A percentile compares a stretch with the other conserved stretches of the same genome.
phyloP scores from a whole-genome alignment of 441 rosid species.

The Erodium chrysanthum region DNA sequence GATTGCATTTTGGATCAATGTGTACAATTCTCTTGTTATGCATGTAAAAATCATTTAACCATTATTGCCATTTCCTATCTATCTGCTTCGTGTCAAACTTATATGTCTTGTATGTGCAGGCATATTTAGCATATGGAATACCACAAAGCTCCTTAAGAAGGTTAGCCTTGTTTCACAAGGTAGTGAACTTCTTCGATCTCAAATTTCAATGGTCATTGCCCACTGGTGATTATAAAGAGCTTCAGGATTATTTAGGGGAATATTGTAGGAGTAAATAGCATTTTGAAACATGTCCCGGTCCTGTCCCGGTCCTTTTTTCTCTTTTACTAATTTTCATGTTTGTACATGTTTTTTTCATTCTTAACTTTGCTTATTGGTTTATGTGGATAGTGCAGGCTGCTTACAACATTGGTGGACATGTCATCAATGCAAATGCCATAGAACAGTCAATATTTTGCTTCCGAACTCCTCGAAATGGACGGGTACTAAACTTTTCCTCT shows the following conservation, averaged over 20 bases:
- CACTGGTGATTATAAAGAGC: too few species aligned
- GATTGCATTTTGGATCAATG: constrained; percentile 80
- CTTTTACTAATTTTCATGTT: too few species aligned
- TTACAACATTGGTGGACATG: constrained; percentile 72
- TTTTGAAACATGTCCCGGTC: too few species aligned
- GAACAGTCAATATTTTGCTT: constrained; percentile 73
- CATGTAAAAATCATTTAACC: constrained; percentile 43
- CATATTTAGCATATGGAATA: constrained; percentile 75
- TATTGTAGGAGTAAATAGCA: too few species aligned
- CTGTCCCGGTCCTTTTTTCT: too few species aligned
- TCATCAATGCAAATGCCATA: constrained; percentile 68
- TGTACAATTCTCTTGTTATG: constrained; percentile 84
- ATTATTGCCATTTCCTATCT: not conserved
- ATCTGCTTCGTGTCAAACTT: constrained; percentile 1
- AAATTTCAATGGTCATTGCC: constrained; percentile 9
- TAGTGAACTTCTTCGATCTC: constrained; percentile 30
- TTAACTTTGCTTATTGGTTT: constrained; percentile 23
- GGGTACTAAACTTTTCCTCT: constrained; percentile 35
- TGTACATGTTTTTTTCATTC: too few species aligned
- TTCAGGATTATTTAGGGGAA: too few species aligned
- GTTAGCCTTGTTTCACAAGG: constrained; percentile 87
- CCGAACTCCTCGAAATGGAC: constrained; percentile 54
- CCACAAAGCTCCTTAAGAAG: constrained; percentile 61
- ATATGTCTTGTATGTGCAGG: constrained; percentile 32
- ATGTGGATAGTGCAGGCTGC: constrained; percentile 69